Conservation (phyloP, 176 grass and related monocot species). For the Bolboschoenus planiculmis region DNA sequence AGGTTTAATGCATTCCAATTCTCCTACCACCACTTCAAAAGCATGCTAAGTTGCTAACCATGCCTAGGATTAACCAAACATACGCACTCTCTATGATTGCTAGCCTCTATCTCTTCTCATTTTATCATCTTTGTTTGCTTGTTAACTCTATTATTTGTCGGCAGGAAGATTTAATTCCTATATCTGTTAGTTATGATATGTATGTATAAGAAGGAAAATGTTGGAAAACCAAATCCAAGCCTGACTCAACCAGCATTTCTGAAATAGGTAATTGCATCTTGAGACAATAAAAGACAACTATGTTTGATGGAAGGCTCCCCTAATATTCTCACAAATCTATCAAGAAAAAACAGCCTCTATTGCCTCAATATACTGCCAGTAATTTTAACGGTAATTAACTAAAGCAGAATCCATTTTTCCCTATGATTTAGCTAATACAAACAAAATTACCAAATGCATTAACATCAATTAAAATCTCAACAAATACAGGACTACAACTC, state of each 20-base stretch:
- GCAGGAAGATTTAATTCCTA: neutral
- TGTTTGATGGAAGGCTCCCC: neutral
- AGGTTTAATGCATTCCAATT: constrained; percentile 30
- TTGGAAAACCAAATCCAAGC: neutral
- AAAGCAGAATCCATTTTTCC: neutral
- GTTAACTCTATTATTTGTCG: neutral
- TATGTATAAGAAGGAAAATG: neutral
- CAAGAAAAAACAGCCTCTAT: neutral
- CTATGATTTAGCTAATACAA: constrained; percentile 10
- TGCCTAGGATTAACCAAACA: constrained; percentile 6
- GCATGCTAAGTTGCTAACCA: neutral
- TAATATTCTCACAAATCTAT: neutral
- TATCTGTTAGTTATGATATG: neutral
- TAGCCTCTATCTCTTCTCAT: neutral
- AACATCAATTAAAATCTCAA: neutral
- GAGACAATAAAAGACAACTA: neutral
- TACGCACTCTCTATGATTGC: neutral
- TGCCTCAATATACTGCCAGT: neutral
- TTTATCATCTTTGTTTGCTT: neutral
- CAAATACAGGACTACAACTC: constrained; percentile 4
- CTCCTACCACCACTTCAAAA: constrained; percentile 25
- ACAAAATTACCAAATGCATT: neutral
- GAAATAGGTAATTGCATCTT: neutral
- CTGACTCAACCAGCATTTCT: neutral
- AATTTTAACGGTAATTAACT: neutral